A percentile compares a stretch with the other conserved stretches of the same genome.
Conservation (phyloP, 768 basidiomycete genomes). For the Coprinopsis marcescibilis region DNA sequence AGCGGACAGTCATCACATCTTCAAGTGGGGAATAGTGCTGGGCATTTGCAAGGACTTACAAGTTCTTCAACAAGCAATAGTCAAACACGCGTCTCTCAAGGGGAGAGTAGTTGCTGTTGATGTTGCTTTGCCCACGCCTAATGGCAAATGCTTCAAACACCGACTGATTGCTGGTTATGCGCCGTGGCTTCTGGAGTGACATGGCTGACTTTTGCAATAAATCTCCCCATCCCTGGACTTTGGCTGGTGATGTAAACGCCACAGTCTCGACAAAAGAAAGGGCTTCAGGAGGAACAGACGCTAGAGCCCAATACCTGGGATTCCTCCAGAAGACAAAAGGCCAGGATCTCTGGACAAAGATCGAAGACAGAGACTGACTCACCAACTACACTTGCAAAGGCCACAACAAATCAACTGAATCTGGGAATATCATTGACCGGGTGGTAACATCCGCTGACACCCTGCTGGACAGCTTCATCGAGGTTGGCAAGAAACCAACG, state of each 20-base stretch:
- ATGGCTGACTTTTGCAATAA: slow-evolving; percentile 2
- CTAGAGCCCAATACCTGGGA: background rate
- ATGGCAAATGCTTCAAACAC: slow-evolving; percentile 7
- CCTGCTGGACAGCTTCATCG: no score
- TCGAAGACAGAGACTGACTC: no score
- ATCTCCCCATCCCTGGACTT: slow-evolving; percentile 5
- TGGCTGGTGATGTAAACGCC: slow-evolving; percentile 16
- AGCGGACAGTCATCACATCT: slow-evolving; percentile 2
- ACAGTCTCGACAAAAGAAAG: slow-evolving; percentile 11
- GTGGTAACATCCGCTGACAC: no score
- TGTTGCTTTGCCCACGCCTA: slow-evolving; percentile 8
- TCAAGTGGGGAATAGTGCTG: slow-evolving; percentile 16
- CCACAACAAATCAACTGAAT: no score
- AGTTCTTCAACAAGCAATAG: slow-evolving; percentile 2
- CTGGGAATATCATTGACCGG: no score
- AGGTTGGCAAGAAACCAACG: no score
- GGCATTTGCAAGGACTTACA: slow-evolving; percentile 11
- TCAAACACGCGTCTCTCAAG: slow-evolving; percentile 1
- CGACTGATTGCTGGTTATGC: slow-evolving; percentile 13
- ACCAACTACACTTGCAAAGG: no score
- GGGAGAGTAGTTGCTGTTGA: slow-evolving; percentile 11
- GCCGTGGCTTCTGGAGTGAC: slow-evolving; percentile 14
- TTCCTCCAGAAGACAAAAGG: slow-evolving; percentile 10
- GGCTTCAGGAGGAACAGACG: background rate
- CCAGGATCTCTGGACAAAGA: slow-evolving; percentile 16